Evolutionary conservation across 352 stramenopile genomes (phyloP).

Genomic region (Phytophthora constricta): DNA sequence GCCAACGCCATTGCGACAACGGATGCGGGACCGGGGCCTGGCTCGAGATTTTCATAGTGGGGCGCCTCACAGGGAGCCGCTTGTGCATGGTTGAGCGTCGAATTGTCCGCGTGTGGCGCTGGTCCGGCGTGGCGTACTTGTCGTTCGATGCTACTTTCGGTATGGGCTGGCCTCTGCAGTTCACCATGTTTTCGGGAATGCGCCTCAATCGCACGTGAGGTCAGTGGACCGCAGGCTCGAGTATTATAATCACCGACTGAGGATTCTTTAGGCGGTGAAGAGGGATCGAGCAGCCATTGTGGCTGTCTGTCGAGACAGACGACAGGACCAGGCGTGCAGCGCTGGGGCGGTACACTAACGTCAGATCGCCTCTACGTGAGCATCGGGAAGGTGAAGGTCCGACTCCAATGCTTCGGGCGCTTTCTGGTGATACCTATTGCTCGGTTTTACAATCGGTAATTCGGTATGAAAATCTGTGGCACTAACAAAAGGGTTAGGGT

Average conservation of each 20-base stretch:
- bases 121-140: slow-evolving; percentile 8
- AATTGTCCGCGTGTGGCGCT: slow-evolving; percentile 7
- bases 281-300: slow-evolving; percentile 22
- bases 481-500: too few species aligned
- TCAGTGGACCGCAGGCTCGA: too few species aligned
- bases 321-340: slow-evolving; percentile 16
- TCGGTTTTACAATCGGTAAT: too few species aligned
- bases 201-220: neutral
- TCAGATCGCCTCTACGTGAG: neutral
- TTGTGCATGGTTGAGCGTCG: slow-evolving; percentile 10
- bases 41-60: slow-evolving; percentile 20
- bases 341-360: slow-evolving; percentile 2
- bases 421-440: too few species aligned
- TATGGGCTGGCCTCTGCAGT: slow-evolving; percentile 34
- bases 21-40: slow-evolving; percentile 16
- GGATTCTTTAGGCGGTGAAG: slow-evolving; percentile 2
- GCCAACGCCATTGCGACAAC: slow-evolving; percentile 31
- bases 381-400: neutral
- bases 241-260: too few species aligned
- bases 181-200: slow-evolving; percentile 38
- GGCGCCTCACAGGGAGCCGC: slow-evolving; percentile 2
- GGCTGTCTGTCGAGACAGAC: neutral
- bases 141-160: slow-evolving; percentile 1
- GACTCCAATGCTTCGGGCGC: too few species aligned
- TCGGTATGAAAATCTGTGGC: too few species aligned